Evolutionary conservation across 2,329 filamentous ascomycete species (phyloP), one percentile per base, ranked within the genome.

Genomic region (Chaetomiaceae sp.): DNA sequence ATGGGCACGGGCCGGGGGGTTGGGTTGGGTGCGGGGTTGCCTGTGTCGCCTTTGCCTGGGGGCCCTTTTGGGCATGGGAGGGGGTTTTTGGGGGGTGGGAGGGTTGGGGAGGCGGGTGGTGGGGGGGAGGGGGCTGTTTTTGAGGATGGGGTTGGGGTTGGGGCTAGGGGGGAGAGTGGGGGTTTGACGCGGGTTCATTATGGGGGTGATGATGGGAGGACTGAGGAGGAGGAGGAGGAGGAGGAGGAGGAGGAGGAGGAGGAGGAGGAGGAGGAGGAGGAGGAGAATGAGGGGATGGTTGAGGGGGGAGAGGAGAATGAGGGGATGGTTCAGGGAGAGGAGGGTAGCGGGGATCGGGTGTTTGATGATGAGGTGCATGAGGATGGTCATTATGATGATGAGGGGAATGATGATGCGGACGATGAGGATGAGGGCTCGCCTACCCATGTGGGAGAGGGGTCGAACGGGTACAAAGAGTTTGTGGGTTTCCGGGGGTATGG

Each of bases 1-100:
- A 35, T 33, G 5, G 49, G 44, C 21, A 51, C 49, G 38, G 49
- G 49, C 2, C 14, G 27, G 4, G 44, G 49, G 3, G 43, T 51
- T 8, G 49, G 49, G 20, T 13, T 51, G 5, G 49, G 49, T 4
- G 42, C 48, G 2, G 48, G 48, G 3, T 13, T 51, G 42, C 42
- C 42, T 13, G 30, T 35, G 3, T 40, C 42, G 40, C 40, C 46
- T 6, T 20, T 49, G 20, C 27, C 39, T 3, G 21, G 14, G 23
- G 7, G 10, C 4, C 14, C 25, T n/a, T n/a, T n/a, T 3, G 25
- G 25, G 6, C 25, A 27, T 27, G 25, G 25, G 27, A 14, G 21
- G 41, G 21, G 35, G 34, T 12, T 5, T 19, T n/a, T n/a, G n/a
- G n/a, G n/a, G n/a, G n/a, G n/a, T n/a, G n/a, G n/a, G n/a, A n/a